Percentiles rank a stretch among this genome's conserved stretches.
Conservation (phyloP, 2,329 filamentous ascomycete species). For the Bipolaris cookei region DNA sequence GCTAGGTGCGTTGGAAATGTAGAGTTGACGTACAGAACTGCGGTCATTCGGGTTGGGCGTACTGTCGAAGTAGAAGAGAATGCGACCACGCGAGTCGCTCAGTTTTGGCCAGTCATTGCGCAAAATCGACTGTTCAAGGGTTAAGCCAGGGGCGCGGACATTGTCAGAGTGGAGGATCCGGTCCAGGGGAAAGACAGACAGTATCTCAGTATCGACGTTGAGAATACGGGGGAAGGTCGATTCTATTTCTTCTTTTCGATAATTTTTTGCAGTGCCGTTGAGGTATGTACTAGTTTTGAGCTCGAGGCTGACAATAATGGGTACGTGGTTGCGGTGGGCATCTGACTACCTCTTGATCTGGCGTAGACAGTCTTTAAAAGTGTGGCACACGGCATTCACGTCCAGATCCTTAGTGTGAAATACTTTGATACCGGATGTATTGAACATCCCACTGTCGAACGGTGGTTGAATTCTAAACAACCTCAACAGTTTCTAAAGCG, state of each 20-base stretch:
- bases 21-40: conserved; percentile 48
- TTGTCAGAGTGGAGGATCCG: conserved; percentile 58
- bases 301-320: conserved; percentile 59
- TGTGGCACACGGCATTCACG: conserved; percentile 55
- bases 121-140: conserved; percentile 56
- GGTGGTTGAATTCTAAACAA: conserved; percentile 37
- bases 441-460: conserved; percentile 49
- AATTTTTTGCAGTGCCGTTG: no score
- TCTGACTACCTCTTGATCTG: conserved; percentile 56
- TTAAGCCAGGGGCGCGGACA: conserved; percentile 50
- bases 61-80: conserved; percentile 62
- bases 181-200: conserved; percentile 49
- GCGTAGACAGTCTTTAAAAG: conserved; percentile 54
- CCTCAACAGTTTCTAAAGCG: conserved; percentile 46
- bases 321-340: conserved; percentile 53
- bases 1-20: conserved; percentile 44
- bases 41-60: conserved; percentile 46
- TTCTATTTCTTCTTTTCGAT: conserved; percentile 39
- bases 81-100: conserved; percentile 52
- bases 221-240: conserved; percentile 55
- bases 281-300: conserved; percentile 52
- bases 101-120: conserved; percentile 57
- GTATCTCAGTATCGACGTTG: conserved; percentile 57
- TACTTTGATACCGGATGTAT: conserved; percentile 57
- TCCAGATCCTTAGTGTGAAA: conserved; percentile 60